Base-by-base conservation (phyloP, 352 stramenopile species). In the Phytophthora palmivora region DNA sequence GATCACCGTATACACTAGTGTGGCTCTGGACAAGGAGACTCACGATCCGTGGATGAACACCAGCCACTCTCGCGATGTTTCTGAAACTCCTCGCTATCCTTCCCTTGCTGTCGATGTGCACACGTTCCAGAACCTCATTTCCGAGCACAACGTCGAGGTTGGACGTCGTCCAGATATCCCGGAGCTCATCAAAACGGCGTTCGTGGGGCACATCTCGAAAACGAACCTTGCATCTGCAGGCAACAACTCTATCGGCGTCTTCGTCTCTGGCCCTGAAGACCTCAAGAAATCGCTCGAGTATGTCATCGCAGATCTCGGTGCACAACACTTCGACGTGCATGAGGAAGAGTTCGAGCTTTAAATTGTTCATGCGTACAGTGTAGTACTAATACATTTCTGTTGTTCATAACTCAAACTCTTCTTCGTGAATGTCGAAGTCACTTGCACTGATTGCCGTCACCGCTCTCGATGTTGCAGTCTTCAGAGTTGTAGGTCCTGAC, bases 251-350 rank as follows among this genome's bases (percentile, higher is more conserved):
- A 55, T 81, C n/a, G 74, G 67, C 10, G 49, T 84, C 10, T 84
- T 84, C 51, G 59, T 81, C 24, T 84, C 74, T 0, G 74, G 71
- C 2, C 68, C 74, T 0, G 62, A 72, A 16, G 51, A 62, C 11
- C 43, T 81, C 16, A 84, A 84, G 44, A 44, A 43, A 28, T 54
- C 59, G 4, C 22, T 69, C 11, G 59, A 62, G 9, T 54, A 52
- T 41, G 53, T 53, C 12, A 61, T 70, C 21, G 49, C 52, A 54
- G 59, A 68, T 6, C 49, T 74, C 21, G 58, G 64, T 0, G 19
- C 19, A 4, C 10, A 33, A 10, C 38, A 66, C 47, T 74, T 74
- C n/a, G 65, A 74, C 26, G 39, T 74, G 1, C 54, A 62, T 22
- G 59, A 74, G 46, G 59, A 74, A 24, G 65, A 74, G 43, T 74